Conservation (phyloP, 495 filamentous ascomycete genomes). For the Penicillium flavigenum region DNA sequence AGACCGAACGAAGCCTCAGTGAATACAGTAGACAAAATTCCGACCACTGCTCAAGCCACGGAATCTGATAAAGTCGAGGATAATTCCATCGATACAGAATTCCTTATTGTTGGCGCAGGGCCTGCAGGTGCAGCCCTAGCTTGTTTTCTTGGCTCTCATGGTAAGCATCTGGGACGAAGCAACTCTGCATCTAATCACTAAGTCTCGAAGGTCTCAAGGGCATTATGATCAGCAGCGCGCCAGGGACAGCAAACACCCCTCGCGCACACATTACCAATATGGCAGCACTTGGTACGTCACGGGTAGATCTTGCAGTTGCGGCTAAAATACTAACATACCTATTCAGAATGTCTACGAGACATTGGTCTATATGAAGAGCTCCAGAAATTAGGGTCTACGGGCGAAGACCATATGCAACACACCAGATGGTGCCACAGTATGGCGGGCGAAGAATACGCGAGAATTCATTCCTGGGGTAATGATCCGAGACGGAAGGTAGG, state of each 20-base stretch:
- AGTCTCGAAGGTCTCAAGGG: constrained; percentile 40
- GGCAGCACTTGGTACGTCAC: constrained; percentile 40
- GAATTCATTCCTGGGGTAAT: constrained; percentile 53
- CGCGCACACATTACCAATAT: constrained; percentile 58
- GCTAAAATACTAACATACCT: constrained; percentile 14
- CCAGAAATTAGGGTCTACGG: constrained; percentile 32
- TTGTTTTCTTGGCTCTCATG: constrained; percentile 54
- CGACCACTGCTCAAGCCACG: too few species aligned
- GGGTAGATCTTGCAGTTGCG: not conserved
- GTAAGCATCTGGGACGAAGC: constrained; percentile 23
- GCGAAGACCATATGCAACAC: constrained; percentile 37
- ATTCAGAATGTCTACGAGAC: constrained; percentile 54
- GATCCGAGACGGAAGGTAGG: constrained; percentile 43
- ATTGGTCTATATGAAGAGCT: constrained; percentile 53
- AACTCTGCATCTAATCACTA: not conserved
- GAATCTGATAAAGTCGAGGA: not conserved
- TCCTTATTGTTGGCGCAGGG: constrained; percentile 55
- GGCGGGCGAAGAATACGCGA: constrained; percentile 54
- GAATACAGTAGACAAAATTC: too few species aligned
- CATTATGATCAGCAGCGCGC: constrained; percentile 46
- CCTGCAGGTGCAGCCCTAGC: constrained; percentile 56
- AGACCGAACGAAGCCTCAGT: not conserved
- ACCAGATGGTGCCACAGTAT: constrained; percentile 54
- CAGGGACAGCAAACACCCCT: constrained; percentile 52
- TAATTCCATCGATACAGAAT: not conserved